Base-by-base conservation (phyloP, 148 eudicot genomes). In the Rhododendron kiyosumense region DNA sequence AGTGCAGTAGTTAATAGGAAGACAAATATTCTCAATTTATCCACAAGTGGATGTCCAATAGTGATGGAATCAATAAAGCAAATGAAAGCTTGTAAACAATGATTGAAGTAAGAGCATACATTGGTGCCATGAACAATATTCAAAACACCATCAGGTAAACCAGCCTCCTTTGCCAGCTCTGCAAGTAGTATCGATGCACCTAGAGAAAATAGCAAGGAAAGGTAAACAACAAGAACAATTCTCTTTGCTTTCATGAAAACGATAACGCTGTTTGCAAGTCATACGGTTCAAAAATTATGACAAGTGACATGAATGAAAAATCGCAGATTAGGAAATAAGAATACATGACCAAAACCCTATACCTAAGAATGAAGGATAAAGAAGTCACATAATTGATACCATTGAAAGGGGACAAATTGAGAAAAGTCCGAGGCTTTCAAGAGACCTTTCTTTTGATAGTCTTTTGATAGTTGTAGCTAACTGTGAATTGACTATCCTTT, bases 161-260 rank as follows among this genome's bases (percentile, higher is more conserved):
- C 99, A 89, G 99, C 99, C 91, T 97, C 99, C 95, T 91, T 92
- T 20, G 99, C 99, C 87, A 97, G 89, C 92, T 97, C 94, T 22
- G 99, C 98, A 78, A 97, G 96, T 90, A 95, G 87, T 83, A 97
- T 88, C 41, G 98, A 94, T 73, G 99, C 98, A 85, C 99, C 99
- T 97, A 89, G 26, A 85, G 67, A 59, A 86, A 54, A 84, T 84
- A 38, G 51, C 86, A 74, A 74, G 32, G 20, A 54, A 61, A 22
- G 41, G 46, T 32, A 81, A 67, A 76, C 17, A 12, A 69, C 15
- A 15, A 73, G 36, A 63, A 83, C 13, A 17, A 49, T 46, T 57
- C 46, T 65, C 30, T 82, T 83, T 14, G 30, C 78, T 79, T 26
- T 26, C 38, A 32, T 80, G 34, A 48, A 59, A 41, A 59, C 32